Base-by-base conservation (phyloP, 768 basidiomycete genomes). In the Coprinellus micaceus region DNA sequence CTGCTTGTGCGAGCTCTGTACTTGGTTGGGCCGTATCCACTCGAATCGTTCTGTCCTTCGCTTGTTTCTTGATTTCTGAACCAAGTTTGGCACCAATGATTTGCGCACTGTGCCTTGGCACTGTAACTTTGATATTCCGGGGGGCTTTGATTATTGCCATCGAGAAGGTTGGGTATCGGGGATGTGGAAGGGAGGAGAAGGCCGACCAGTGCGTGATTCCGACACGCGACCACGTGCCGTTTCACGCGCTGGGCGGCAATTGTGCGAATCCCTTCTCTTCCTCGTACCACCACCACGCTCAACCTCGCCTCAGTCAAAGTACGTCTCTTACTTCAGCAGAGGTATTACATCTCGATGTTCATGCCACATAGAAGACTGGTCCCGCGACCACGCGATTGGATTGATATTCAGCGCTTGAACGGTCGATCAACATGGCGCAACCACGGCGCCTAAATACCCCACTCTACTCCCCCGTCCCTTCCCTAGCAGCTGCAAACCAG, bases 101-200 rank as follows among this genome's bases (percentile, higher is more conserved):
- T 65, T 90, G 89, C 0, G 89, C 82, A 67, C 88, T 86, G 60
- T 90, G 88, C 55, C 86, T 77, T 19, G 89, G 89, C 51, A 89
- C 89, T 53, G 81, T 79, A 62, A 89, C 67, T 66, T 80, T 83
- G 50, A 89, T 77, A 33, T 74, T 70, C 59, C 80, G 79, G 9
- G 77, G 74, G 57, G 82, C 78, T 69, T 80, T 82, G 58, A 77
- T 77, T 53, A 81, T 84, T 48, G 85, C 82, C 86, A 88, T 88
- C 65, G 55, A 25, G 40, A 21, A 40, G 47, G 25, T 28, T 17
- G 21, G 24, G 25, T 44, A 25, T 12, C 22, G n/a, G 52, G n/a
- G 21, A 7, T 15, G 53, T 33, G 28, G 28, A n/a, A 12, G 41
- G 17, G 44, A 15, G n/a, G 4, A 13, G 26, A 29, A 37, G 36